phyloP scores from a whole-genome alignment of 1,139 yeast genomes.

The Suhomyces bolitotheri region DNA sequence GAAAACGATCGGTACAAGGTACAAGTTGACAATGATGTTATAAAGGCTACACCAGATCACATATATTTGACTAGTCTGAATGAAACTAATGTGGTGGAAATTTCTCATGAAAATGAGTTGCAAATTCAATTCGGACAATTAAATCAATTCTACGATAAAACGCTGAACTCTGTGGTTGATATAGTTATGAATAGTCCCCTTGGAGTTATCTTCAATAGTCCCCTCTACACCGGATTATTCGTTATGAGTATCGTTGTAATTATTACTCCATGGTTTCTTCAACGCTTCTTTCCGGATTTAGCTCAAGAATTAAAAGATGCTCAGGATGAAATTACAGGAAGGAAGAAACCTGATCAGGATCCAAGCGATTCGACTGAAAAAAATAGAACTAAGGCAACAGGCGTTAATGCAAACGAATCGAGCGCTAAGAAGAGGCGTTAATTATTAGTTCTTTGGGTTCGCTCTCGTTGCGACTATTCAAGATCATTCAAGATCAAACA shows the following conservation, averaged over 20 bases:
- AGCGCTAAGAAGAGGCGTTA: conserved; percentile 12
- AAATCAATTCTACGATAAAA: conserved; percentile 39
- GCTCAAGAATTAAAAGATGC: conserved; percentile 37
- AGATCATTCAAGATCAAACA: no score
- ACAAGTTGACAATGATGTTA: conserved; percentile 20
- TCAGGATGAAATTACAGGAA: conserved; percentile 13
- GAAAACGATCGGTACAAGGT: conserved; percentile 29
- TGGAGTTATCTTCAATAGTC: conserved; percentile 44
- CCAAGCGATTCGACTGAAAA: background rate
- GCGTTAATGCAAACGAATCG: conserved; percentile 6
- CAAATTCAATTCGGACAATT: conserved; percentile 22
- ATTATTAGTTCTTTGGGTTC: conserved; percentile 29
- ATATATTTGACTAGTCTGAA: conserved; percentile 16
- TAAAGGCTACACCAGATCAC: conserved; percentile 25
- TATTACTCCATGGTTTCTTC: conserved; percentile 36
- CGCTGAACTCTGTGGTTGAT: conserved; percentile 33
- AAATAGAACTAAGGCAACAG: conserved; percentile 7
- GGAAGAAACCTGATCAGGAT: conserved; percentile 1
- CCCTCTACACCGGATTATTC: conserved; percentile 38
- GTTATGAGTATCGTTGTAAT: conserved; percentile 30
- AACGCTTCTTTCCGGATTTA: conserved; percentile 39
- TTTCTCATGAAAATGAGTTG: conserved; percentile 25
- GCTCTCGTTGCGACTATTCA: no score
- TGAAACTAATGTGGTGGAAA: conserved; percentile 18
- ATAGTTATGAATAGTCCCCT: conserved; percentile 45